Evolutionary conservation across 768 basidiomycete genomes (phyloP), one percentile per base, ranked within the genome.

Genomic region (Rubroboletus pulcherrimus): DNA sequence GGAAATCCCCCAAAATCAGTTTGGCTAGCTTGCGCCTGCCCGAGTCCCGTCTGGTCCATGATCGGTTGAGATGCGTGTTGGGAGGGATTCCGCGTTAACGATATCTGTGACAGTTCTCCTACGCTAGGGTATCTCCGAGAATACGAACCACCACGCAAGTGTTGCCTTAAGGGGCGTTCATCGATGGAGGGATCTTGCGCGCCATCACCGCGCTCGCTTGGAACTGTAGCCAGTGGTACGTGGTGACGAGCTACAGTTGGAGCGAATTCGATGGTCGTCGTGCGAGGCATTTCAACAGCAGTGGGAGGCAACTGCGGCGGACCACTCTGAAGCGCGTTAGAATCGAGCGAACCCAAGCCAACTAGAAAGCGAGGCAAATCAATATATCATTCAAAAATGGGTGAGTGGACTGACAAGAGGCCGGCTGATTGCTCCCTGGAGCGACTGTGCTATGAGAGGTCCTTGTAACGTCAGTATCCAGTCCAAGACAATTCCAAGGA

Each of bases 1-100:
- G 89, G 88, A 67, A 90, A 91, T 2, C 88, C 88, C 30, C 89
- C 89, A 51, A 87, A 84, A 17, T 74, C 82, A 40, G 75, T 75
- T 55, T 81, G 72, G 61, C 74, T 80, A 17, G 55, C 49, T 24
- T 40, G 53, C 15, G 46, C 24, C 7, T 51, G 61, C 58, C 4
- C 61, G 49, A 19, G 55, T 54, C 26, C 57, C 55, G 59, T 11
- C 35, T 52, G 55, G 26, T 68, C 53, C 53, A 66, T 45, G 39
- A 55, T 37, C 10, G 56, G 42, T 17, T 54, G 46, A 5, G 57
- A 45, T 10, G 61, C 35, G 14, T 61, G 55, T 33, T 39, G 61
- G 7, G 65, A 66, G 7, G 61, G 56, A 38, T 59, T 34, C 30
- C 47, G 57, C n/a, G 58, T 17, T 44, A 62, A 52, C 24, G 70